Evolutionary conservation across 805 yeast species (phyloP), one percentile per base, ranked within the genome.

Genomic region (Candida ponderosae): DNA sequence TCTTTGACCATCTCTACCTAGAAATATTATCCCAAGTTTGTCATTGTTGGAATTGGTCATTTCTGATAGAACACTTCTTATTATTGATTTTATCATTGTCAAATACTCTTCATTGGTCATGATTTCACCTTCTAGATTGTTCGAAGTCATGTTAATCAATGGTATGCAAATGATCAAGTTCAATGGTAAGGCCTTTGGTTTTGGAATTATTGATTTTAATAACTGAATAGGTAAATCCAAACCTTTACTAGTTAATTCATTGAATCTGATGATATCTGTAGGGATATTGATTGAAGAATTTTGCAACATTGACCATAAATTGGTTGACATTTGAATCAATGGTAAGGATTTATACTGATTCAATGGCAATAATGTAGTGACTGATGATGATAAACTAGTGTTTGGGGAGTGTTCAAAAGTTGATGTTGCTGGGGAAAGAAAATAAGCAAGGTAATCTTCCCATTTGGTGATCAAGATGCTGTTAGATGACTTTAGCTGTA

Each of bases 271-370:
- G 3, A 70, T 61, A 33, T 66, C 70, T 4, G 46, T 42, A 1
- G 76, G 77, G 2, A 70, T 46, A 14, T 39, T 29, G 7, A 59
- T 40, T 13, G 48, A 38, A 13, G 48, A 35, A 32, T 55, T 51
- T 9, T 50, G 54, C 8, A 62, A 53, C 7, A 73, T 47, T 9
- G 69, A 43, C 77, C 81, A 72, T 1, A 69, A 68, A 43, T 68
- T 76, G 1, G 70, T 61, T 1, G 81, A 69, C 42, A 75, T 53
- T 46, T 74, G 76, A 24, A 61, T 59, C 19, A 74, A 44, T 5
- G 72, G 63, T 7, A 60, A 36, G 15, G 17, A 24, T 27, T 48
- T 24, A 13, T 13, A 24, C 14, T 13, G 11, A 9, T 24, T 24
- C 3, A 24, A 24, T 13, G 5, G 11, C 28, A 24, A n/a, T n/a